Base-by-base conservation (phyloP, 1,139 yeast species). In the Candida tropicalis region DNA sequence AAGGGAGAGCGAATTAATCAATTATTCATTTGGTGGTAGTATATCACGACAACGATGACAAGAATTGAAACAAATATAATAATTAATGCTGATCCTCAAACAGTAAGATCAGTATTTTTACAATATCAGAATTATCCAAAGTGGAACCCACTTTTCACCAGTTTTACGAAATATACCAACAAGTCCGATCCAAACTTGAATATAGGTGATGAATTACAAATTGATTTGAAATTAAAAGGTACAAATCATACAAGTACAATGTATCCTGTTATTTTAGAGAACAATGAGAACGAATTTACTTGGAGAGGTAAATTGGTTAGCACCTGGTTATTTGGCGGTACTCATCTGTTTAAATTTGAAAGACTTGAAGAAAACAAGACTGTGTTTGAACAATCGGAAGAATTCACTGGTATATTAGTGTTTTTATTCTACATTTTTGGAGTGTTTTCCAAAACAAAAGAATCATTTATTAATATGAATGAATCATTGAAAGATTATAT, bases 91-190 rank as follows among this genome's bases (percentile, higher is more conserved):
- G 38, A 45, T 13, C 48, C 51, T 11, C 48, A 39, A 20, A 35
- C 43, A 27, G 56, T 54, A 5, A 41, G 48, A 20, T 35, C 44
- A 5, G 32, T 40, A 12, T 45, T 53, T 32, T 45, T 52, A 12
- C 44, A 52, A 15, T 51, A 46, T 31, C 29, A 44, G n/a, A 39
- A 42, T 16, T 53, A 52, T 25, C 29, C 38, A 24, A 37, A 42
- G 10, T 54, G 57, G 56, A 51, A 54, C 36, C 57, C 57, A 12
- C 46, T 54, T 20, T 41, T 54, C 34, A 41, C 40, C 4, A 42
- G 41, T n/a, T 42, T 53, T 12, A 43, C 42, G 31, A 50, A 49
- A 28, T 45, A 43, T 17, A 46, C 52, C n/a, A 42, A 48, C 40
- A 41, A 38, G 15, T 4, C 26, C 12, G 42, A 33, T 12, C 39